Evolutionary conservation across 2,329 filamentous ascomycete genomes (phyloP).

Genomic region (Clonostachys byssicola): DNA sequence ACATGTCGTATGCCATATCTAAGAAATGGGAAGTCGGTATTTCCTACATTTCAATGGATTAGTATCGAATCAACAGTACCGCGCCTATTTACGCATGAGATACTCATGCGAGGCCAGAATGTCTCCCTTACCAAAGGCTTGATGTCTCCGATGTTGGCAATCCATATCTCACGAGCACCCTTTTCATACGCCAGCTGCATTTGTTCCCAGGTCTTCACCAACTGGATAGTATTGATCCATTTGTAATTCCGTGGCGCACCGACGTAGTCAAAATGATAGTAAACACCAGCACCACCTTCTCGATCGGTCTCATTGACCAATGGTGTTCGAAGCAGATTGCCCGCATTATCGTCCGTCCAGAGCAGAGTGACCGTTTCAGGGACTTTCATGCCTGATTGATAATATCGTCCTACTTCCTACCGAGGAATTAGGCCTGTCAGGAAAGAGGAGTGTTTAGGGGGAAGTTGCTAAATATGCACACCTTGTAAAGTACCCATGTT

Average conservation of each 20-base stretch:
- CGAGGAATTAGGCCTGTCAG: not conserved
- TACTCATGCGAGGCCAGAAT: too few relatives aligned
- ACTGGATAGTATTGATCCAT: conserved; percentile 62
- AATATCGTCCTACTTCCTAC: conserved; percentile 63
- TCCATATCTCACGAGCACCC: conserved; percentile 57
- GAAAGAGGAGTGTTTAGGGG: not conserved
- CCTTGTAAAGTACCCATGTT: conserved; percentile 69
- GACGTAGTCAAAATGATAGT: conserved; percentile 56
- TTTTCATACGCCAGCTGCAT: conserved; percentile 56
- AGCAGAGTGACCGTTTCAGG: conserved; percentile 65
- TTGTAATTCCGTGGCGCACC: conserved; percentile 43
- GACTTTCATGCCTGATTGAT: conserved; percentile 48
- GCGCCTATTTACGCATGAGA: too few relatives aligned
- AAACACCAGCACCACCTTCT: conserved; percentile 60
- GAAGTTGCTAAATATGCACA: not conserved
- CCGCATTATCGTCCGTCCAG: conserved; percentile 69
- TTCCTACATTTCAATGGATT: not conserved
- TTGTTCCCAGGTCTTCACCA: conserved; percentile 57
- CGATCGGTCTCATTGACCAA: conserved; percentile 54
- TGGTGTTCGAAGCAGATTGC: conserved; percentile 60
- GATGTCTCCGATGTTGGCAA: conserved; percentile 64
- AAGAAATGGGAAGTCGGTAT: conserved; percentile 45
- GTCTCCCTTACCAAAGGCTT: conserved; percentile 40
- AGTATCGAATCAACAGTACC: conserved; percentile 13
- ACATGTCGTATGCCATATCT: conserved; percentile 49